Base-by-base conservation (phyloP, 495 filamentous ascomycete species). In the Xylaria acuta region DNA sequence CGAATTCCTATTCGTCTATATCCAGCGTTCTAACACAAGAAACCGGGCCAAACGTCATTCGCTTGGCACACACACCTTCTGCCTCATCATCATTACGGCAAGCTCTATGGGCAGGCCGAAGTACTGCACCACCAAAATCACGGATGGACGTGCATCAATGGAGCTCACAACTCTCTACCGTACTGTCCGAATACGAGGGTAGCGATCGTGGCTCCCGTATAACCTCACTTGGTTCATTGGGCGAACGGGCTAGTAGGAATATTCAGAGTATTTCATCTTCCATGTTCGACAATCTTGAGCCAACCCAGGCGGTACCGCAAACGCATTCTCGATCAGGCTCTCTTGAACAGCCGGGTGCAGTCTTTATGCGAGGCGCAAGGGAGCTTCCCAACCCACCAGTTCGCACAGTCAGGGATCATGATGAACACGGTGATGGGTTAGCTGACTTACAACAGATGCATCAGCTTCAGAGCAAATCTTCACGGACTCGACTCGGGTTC, bases 141-240 rank as follows among this genome's bases (percentile, higher is more conserved):
- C 71, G 73, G 71, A 76, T 78, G 74, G 76, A 82, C 73, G 73
- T 83, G 58, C 85, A 89, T 66, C 88, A 88, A 82, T 92, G 91
- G 88, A 93, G 91, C 78, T 90, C 91, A 75, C 90, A 92, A 77
- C 85, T 94, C 16, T 93, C 92, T 25, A 90, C 91, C 22, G 91
- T 94, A 38, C 86, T 88, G 64, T 93, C 92, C 27, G 89, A 90
- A 69, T 89, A 89, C 81, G 86, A 87, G 58, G 81, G 81, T 63
- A 86, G 85, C 72, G 76, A 80, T 14, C 75, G 69, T 8, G 75
- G 77, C 36, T 85, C 84, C 27, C 83, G 82, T n/a, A 82, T 83
- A 9, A 80, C 78, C 43, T 87, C 86, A 20, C 76, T 76, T 18
- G 80, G 79, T n/a, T 82, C 82, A 5, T 78, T 79, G 32, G 75